Percentiles rank a stretch among this genome's conserved stretches.
phyloP scores from a whole-genome alignment of 2,329 filamentous ascomycete genomes.

The Karstenula rhodostoma region DNA sequence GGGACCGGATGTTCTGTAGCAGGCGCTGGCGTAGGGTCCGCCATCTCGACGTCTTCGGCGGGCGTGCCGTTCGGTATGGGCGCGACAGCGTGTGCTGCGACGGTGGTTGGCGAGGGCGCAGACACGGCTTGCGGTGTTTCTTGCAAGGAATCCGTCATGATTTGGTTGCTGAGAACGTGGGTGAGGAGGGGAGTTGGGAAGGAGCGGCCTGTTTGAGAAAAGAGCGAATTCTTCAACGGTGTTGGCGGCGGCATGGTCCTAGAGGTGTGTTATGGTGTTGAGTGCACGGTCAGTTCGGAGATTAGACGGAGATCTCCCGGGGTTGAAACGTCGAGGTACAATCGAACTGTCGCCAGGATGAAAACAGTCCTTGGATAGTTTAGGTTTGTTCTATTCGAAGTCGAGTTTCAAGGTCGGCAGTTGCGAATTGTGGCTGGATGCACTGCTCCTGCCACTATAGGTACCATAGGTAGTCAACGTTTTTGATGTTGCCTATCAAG shows the following conservation, averaged over 20 bases:
- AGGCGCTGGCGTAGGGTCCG: slow-evolving; percentile 25
- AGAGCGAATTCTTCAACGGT: background rate
- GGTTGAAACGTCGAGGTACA: background rate
- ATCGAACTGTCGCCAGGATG: background rate
- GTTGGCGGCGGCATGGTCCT: background rate
- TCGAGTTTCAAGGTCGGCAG: background rate
- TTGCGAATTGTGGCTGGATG: background rate
- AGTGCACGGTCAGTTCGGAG: slow-evolving; percentile 1
- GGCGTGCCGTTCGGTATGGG: slow-evolving; percentile 33
- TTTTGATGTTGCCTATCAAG: background rate
- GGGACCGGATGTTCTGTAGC: slow-evolving; percentile 16
- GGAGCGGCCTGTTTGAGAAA: background rate
- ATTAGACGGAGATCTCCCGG: background rate
- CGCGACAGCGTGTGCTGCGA: slow-evolving; percentile 2
- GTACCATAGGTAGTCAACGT: background rate
- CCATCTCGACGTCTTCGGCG: slow-evolving; percentile 41
- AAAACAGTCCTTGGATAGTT: background rate
- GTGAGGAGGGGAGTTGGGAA: background rate
- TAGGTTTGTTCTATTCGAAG: background rate
- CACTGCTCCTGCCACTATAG: background rate
- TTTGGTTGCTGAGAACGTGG: background rate
- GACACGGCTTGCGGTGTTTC: background rate
- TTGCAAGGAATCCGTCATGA: background rate
- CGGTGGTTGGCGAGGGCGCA: background rate
- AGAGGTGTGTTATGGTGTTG: background rate